Evolutionary conservation across 2,329 filamentous ascomycete genomes (phyloP), one percentile per base, ranked within the genome.

Genomic region (Dothidotthia symphoricarpi): DNA sequence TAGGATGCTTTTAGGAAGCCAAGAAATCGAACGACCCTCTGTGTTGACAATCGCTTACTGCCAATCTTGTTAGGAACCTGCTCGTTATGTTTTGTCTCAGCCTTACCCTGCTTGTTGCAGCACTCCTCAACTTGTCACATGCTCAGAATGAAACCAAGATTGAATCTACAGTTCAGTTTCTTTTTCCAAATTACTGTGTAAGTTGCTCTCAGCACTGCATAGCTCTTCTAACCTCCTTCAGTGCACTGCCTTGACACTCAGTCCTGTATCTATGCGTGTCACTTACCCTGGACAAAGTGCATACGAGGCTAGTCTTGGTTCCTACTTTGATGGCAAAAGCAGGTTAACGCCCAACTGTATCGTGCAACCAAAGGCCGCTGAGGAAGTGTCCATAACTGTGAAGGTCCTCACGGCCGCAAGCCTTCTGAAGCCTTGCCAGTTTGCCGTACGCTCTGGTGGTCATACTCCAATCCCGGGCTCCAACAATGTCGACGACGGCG

Each of bases 271-370:
- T 8, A 16, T 32, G 5, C 39, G 27, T 11, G 39, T 51, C 10
- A 31, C 36, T 4, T 41, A 36, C 11, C 41, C 49, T 19, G 27
- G 27, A 10, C 37, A 51, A 31, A 25, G 1, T 25, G 34, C 36
- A 24, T 49, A 52, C 41, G 17, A 41, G 9, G 31, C 36, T 6
- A 45, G 39, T 26, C 28, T 47, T 16, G 39, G 25, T 17, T 50
- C 43, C 4, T 53, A 53, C 28, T 50, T 43, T n/a, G 42, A 47
- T 16, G 42, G 38, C 3, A 51, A 45, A 11, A 38, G 39, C 19
- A 43, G 39, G 22, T 25, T 53, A 29, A 22, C 33, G 15, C 54
- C 54, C 2, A 40, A 30, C 14, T 57, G 54, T 25, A 49, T 55
- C 19, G 39, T 52, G 9, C 51, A 52, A 39, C 52, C 53, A 15